Evolutionary conservation across 768 basidiomycete species (phyloP).

Genomic region (Tricholoma matsutake): DNA sequence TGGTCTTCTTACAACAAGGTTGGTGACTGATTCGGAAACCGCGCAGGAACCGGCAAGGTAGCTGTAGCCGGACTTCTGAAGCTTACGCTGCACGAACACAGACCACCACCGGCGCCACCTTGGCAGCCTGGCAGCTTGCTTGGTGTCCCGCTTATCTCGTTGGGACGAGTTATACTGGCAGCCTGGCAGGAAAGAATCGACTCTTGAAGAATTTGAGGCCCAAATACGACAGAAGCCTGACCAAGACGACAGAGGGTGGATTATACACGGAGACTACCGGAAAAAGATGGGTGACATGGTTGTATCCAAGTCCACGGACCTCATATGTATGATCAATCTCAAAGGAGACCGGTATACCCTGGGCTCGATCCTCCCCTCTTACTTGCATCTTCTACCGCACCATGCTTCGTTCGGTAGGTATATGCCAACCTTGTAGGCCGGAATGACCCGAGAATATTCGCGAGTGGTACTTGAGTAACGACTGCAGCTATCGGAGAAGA

Average conservation of each 20-base stretch:
- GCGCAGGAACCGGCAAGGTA: neutral
- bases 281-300: conserved; percentile 29
- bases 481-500: conserved; percentile 26
- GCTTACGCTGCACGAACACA: conserved; percentile 14
- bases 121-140: conserved; percentile 45
- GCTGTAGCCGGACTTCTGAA: too few species aligned
- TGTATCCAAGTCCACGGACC: conserved; percentile 41
- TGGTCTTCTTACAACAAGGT: neutral
- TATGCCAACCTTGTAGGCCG: conserved; percentile 39
- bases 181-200: conserved; percentile 42
- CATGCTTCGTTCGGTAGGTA: conserved; percentile 39
- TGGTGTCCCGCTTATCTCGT: conserved; percentile 40
- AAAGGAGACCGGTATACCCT: conserved; percentile 23
- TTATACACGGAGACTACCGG: conserved; percentile 49
- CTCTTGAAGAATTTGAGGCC: conserved; percentile 27
- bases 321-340: conserved; percentile 41
- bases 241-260: conserved; percentile 41
- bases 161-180: conserved; percentile 49
- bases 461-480: conserved; percentile 47
- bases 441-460: conserved; percentile 44
- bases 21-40: neutral
- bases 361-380: conserved; percentile 68
- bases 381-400: conserved; percentile 54
- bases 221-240: conserved; percentile 29
- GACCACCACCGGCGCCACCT: conserved; percentile 45